phyloP scores from a whole-genome alignment of 2,329 filamentous ascomycete genomes.

The Dothiorella sarmentorum region DNA sequence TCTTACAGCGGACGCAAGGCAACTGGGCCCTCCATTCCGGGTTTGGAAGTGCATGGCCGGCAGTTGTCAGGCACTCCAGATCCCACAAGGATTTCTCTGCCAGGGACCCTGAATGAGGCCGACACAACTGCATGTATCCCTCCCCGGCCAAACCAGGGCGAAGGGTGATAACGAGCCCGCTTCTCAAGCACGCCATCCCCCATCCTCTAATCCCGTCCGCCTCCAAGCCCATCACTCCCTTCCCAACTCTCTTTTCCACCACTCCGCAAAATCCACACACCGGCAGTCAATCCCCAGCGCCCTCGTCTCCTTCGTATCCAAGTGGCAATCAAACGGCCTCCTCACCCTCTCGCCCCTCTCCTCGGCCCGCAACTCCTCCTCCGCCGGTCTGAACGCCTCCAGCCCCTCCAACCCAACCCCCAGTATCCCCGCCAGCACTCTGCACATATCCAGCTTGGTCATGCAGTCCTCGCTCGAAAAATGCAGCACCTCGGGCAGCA shows the following conservation, averaged over 20 bases:
- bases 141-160: background rate
- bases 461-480: slow-evolving; percentile 82
- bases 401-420: slow-evolving; percentile 63
- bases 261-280: slow-evolving; percentile 71
- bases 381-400: slow-evolving; percentile 54
- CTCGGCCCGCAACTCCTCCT: slow-evolving; percentile 68
- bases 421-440: slow-evolving; percentile 74
- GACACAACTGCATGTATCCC: background rate
- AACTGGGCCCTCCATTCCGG: background rate
- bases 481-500: slow-evolving; percentile 69
- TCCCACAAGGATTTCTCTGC: background rate
- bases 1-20: too few relatives aligned
- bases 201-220: background rate
- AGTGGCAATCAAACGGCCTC: slow-evolving; percentile 82
- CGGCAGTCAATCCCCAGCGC: slow-evolving; percentile 71
- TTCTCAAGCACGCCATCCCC: background rate
- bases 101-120: background rate
- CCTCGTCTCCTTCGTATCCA: slow-evolving; percentile 71
- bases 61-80: background rate
- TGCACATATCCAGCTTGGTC: slow-evolving; percentile 88
- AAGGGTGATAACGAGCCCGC: background rate
- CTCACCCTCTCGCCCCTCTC: slow-evolving; percentile 52
- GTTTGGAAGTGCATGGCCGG: background rate
- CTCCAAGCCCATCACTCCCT: background rate
- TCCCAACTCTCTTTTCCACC: slow-evolving; percentile 57